Conservation (phyloP, 2,329 filamentous ascomycete genomes). For the Talaromyces piceae region DNA sequence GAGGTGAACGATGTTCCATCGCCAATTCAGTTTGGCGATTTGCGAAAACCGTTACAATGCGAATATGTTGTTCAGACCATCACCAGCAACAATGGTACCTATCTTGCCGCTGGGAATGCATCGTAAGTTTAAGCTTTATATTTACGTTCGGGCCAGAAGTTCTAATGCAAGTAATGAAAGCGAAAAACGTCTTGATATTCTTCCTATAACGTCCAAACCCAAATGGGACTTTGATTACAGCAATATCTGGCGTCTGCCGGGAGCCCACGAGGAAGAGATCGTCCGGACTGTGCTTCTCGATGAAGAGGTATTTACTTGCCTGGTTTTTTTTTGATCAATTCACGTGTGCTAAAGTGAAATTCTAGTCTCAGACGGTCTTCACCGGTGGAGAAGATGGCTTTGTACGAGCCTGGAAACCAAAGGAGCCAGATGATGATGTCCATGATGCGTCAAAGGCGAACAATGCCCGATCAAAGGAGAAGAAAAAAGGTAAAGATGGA, state of each 20-base stretch:
- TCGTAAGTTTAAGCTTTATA: conserved; percentile 34
- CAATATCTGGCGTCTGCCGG: conserved; percentile 36
- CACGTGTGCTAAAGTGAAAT: background rate
- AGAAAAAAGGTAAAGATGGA: no score
- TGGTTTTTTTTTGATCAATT: background rate
- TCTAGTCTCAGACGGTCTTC: conserved; percentile 33
- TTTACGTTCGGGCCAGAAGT: no score
- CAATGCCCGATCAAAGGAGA: conserved; percentile 22
- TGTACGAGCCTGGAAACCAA: conserved; percentile 31
- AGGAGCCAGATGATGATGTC: conserved; percentile 14
- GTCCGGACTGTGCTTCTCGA: conserved; percentile 41
- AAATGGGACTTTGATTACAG: conserved; percentile 34
- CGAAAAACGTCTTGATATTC: conserved; percentile 35
- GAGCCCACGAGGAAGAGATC: conserved; percentile 43
- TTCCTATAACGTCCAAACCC: conserved; percentile 29
- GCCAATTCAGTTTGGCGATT: conserved; percentile 47
- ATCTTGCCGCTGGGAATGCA: conserved; percentile 44
- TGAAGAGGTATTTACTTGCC: conserved; percentile 28
- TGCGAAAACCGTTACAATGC: conserved; percentile 47
- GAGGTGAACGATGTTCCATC: conserved; percentile 36
- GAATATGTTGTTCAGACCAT: conserved; percentile 54
- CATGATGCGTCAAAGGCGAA: conserved; percentile 10
- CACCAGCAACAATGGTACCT: conserved; percentile 34
- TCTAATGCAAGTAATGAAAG: conserved; percentile 17
- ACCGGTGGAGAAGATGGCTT: conserved; percentile 41